Evolutionary conservation across 306 rosid species (phyloP).

Genomic region (Dalbergia cochinchinensis): DNA sequence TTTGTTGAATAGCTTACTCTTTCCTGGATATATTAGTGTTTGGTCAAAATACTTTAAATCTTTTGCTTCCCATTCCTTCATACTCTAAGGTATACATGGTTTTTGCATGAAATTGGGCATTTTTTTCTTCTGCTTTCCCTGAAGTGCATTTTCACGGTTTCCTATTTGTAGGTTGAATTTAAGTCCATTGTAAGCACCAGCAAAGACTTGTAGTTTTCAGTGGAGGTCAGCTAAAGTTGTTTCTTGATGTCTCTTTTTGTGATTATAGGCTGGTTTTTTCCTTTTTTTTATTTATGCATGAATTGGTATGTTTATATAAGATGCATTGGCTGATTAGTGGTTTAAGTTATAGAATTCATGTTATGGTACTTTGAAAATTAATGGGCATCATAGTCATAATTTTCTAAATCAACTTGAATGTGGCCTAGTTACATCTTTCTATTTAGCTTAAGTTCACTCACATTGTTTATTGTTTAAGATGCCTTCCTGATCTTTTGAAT

Average conservation of each 20-base stretch:
- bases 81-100: constrained; percentile 69
- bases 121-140: neutral
- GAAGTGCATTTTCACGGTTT: constrained; percentile 38
- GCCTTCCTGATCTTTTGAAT: neutral
- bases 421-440: neutral
- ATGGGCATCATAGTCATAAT: neutral
- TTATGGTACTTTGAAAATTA: constrained; percentile 12
- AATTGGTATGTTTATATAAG: constrained; percentile 18
- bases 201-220: constrained; percentile 94
- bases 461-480: constrained; percentile 4
- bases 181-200: constrained; percentile 86
- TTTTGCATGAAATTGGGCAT: constrained; percentile 38
- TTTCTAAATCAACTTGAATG: neutral
- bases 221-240: constrained; percentile 79
- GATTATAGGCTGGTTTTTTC: constrained; percentile 3
- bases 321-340: constrained; percentile 18
- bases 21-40: neutral
- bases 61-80: neutral
- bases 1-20: constrained; percentile 5
- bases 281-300: neutral
- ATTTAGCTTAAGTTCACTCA: constrained; percentile 12
- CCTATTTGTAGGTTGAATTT: constrained; percentile 78
- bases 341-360: neutral
- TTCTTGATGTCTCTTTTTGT: constrained; percentile 3
- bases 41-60: constrained; percentile 13